Evolutionary conservation across 306 rosid genomes (phyloP).

Genomic region (Quercus variabilis): DNA sequence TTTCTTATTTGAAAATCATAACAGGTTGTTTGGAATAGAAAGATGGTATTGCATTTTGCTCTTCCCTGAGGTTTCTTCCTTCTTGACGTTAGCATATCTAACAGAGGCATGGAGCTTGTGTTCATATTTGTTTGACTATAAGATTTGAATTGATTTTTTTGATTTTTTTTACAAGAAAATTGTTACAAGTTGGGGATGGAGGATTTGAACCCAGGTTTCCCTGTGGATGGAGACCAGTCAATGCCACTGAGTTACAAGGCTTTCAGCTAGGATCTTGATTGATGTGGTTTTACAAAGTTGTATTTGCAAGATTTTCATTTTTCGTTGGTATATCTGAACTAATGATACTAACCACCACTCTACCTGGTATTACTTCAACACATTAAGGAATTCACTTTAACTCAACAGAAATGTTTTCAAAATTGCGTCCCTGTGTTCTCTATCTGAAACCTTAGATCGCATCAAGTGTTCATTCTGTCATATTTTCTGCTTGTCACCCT

Average conservation of each 20-base stretch:
- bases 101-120: background rate
- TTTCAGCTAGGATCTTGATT: conserved; percentile 1
- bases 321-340: background rate
- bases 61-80: background rate
- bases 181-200: no score
- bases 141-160: background rate
- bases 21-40: background rate
- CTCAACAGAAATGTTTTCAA: background rate
- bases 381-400: background rate
- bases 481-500: background rate
- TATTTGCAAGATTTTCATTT: background rate
- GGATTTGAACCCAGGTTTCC: no score
- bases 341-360: background rate
- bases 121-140: background rate
- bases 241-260: no score
- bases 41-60: background rate
- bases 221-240: no score
- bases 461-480: background rate
- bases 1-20: background rate
- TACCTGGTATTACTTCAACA: background rate
- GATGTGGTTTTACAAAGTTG: conserved; percentile 7
- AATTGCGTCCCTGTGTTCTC: background rate
- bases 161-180: no score
- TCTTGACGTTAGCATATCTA: background rate
- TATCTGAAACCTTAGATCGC: background rate